Evolutionary conservation across 2,329 filamentous ascomycete species (phyloP).

Genomic region (Colletotrichum sp.): DNA sequence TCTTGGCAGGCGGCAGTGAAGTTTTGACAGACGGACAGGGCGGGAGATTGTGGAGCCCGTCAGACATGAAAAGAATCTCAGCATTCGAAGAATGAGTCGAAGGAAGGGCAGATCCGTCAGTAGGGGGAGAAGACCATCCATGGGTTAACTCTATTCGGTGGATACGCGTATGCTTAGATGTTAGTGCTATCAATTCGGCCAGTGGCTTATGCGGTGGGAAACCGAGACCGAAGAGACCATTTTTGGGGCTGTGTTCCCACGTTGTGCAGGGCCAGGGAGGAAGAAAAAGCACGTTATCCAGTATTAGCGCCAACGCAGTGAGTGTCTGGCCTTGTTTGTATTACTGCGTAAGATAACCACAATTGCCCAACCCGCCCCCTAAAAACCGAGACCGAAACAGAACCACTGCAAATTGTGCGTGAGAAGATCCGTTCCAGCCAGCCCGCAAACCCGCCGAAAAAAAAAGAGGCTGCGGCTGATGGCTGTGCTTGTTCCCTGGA

Average conservation of each 20-base stretch:
- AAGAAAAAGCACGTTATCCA: not conserved
- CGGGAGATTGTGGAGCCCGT: not conserved
- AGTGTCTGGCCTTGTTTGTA: not conserved
- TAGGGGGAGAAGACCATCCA: not conserved
- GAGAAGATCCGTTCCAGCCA: not conserved
- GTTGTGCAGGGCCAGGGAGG: not conserved
- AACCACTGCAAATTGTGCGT: not conserved
- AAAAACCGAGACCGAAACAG: conserved; percentile 8
- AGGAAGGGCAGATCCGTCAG: not conserved
- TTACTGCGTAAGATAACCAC: not conserved
- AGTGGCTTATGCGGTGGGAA: not conserved
- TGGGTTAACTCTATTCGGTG: conserved; percentile 2
- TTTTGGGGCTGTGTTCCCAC: not conserved
- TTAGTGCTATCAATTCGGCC: not conserved
- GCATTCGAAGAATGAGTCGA: not conserved
- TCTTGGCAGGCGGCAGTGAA: not conserved
- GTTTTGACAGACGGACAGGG: not conserved
- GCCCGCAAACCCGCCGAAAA: not conserved
- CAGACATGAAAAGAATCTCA: not conserved
- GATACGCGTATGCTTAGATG: not conserved
- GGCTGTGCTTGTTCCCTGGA: not conserved
- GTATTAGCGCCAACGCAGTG: not conserved
- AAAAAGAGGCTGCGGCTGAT: not conserved
- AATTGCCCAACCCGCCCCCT: not conserved
- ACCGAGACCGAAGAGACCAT: conserved; percentile 10